Base-by-base conservation (phyloP, 2,329 filamentous ascomycete genomes). In the Scopulariopsis brevicaulis region DNA sequence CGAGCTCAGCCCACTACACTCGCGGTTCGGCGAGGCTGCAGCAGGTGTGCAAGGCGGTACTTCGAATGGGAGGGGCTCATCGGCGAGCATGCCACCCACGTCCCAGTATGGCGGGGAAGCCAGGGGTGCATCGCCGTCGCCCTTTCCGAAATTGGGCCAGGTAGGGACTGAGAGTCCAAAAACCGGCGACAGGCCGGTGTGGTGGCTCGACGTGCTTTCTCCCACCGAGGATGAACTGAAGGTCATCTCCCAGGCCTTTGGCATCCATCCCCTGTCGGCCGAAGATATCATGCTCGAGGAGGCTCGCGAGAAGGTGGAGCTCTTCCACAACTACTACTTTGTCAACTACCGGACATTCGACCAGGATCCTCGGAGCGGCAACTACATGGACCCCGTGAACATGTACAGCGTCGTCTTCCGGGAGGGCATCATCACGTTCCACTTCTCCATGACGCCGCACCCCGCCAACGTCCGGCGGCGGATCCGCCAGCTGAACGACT, bases 271-370 rank as follows among this genome's bases (percentile, higher is more conserved):
- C 0, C 75, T 99, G 59, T 99, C 94, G 0, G 87, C 90, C 1
- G 94, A 99, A 71, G 94, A 99, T 68, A 96, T 99, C 65, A 87
- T 97, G 81, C 86, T 96, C 76, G 90, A 97, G 70, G 94, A 99
- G 74, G 89, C 92, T 48, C 92, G 94, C 24, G 94, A 99, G 68
- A 99, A 99, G 73, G 94, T 99, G 0, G 94, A 99, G 70, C 79
- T 99, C 1, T 99, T 99, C 77, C 86, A 90, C 37, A 89, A 96
- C 69, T 99, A 99, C 74, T 99, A 99, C 71, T 96, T 99, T 66
- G 90, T 99, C 73, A 97, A 96, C 70, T 99, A 99, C 71, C 88
- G 94, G 18, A 95, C 91, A 0, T 99, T 99, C 67, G 94, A 99
- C 69, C 94, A 97, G 70, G 94, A 99, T 67, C 84, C 85, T 60